Base-by-base conservation (phyloP, 2,329 filamentous ascomycete genomes). In the Xylariales sp. region DNA sequence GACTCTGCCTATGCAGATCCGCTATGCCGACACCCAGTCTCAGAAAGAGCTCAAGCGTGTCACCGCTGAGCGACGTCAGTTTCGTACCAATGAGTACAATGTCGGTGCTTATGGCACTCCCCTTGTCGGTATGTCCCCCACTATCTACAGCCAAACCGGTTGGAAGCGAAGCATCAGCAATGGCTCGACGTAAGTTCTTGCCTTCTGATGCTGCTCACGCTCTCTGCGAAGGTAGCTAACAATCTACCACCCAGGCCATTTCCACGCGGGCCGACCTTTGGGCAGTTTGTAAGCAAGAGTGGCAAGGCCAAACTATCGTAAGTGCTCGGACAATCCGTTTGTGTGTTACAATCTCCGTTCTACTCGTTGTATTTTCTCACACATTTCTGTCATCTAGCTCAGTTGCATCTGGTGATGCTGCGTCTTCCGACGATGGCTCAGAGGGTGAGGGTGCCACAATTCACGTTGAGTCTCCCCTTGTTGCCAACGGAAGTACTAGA, bases 11-110 rank as follows among this genome's bases (percentile, higher is more conserved):
- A 79, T 93, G 65, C 90, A 96, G 65, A 89, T 98, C 51, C 90
- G 93, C 48, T 98, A 95, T 61, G 91, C 94, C 46, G 93, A 98
- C 57, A 98, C 93, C 25, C 88, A 93, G 39, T 86, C 91, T 45
- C 93, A 98, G 65, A 98, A 98, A 71, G 81, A 93, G 58, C 75
- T 98, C 51, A 98, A 98, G 75, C 85, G 93, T 47, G 85, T 96
- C 59, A 97, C 91, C 29, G 89, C 93, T 21, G 89, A 95, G 60
- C 88, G 90, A 41, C 89, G 93, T 44, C 88, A 95, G 56, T 97
- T 95, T 67, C 88, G 93, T 42, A 93, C 91, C 41, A 93, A 93
- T 41, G 93, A 97, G 69, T 97, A 97, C 66, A 90, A 90, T 53
- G 81, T 83, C 44, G 78, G 80, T 41, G 80, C 80, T 29, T 83